These are phyloP conservation scores for Macroventuria anomochaeta DNA, from an alignment of 2,329 filamentous ascomycete genomes.

Conservation along the genomic window DNA sequence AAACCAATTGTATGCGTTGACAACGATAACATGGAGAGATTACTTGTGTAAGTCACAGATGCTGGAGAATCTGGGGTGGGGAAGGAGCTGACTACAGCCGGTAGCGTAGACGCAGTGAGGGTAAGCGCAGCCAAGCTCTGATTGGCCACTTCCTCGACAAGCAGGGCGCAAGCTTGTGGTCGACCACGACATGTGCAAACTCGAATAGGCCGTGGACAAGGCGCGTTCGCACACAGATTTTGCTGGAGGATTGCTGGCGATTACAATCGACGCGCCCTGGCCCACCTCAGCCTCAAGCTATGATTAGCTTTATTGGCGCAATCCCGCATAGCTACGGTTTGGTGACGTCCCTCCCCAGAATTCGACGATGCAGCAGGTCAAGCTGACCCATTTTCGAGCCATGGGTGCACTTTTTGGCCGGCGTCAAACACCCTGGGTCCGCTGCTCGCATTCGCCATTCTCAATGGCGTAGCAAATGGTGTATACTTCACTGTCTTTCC, in stretches of 20 bases:
- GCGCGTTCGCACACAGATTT: not conserved
- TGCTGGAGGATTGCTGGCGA: not conserved
- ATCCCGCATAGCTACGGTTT: not conserved
- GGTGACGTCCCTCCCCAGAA: slow-evolving; percentile 1
- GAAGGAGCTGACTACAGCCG: slow-evolving; percentile 8
- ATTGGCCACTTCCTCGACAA: slow-evolving; percentile 9
- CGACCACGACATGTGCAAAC: slow-evolving; percentile 4
- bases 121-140: not conserved
- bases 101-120: slow-evolving; percentile 11
- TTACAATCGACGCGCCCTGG: not conserved
- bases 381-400: not conserved
- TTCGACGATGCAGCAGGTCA: not conserved
- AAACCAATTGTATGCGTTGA: slow-evolving; percentile 13
- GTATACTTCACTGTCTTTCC: slow-evolving; percentile 38
- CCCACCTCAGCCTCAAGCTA: slow-evolving; percentile 1
- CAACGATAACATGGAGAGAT: not conserved
- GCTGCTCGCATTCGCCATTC: slow-evolving; percentile 30
- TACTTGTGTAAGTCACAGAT: slow-evolving; percentile 2
- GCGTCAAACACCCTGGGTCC: slow-evolving; percentile 31
- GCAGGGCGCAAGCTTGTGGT: slow-evolving; percentile 5
- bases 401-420: slow-evolving; percentile 37
- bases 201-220: slow-evolving; percentile 7
- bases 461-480: slow-evolving; percentile 40
- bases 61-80: slow-evolving; percentile 4
- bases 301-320: not conserved